phyloP scores from a whole-genome alignment of 345 rosid genomes.

The Euphorbia lathyris region DNA sequence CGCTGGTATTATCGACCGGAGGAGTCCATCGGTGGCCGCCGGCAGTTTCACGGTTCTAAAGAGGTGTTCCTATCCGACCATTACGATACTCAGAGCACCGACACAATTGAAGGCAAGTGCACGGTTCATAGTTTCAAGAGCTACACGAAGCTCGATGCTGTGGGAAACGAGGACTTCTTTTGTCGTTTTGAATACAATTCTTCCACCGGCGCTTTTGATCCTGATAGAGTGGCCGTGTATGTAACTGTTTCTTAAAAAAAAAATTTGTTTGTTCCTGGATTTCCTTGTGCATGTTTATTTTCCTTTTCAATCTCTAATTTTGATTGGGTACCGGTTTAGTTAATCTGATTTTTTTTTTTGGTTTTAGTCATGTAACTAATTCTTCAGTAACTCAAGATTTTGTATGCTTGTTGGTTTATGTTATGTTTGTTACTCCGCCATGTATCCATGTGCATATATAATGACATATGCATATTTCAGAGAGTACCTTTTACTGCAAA shows the following conservation, averaged over 20 bases:
- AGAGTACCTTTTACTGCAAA: neutral
- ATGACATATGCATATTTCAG: neutral
- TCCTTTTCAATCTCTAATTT: neutral
- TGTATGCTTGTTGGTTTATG: neutral
- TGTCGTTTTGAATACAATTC: conserved; percentile 97
- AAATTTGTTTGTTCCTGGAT: neutral
- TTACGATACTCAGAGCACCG: conserved; percentile 79
- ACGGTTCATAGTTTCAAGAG: conserved; percentile 79
- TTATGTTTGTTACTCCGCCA: neutral
- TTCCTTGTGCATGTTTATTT: neutral
- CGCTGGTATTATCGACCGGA: conserved; percentile 99
- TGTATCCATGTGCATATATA: neutral
- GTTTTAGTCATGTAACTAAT: neutral
- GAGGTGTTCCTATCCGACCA: conserved; percentile 95
- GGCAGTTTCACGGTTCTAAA: conserved; percentile 94
- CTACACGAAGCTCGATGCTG: conserved; percentile 89
- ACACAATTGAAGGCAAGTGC: conserved; percentile 91
- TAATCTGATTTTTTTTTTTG: neutral
- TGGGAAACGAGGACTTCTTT: conserved; percentile 92
- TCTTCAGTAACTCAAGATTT: neutral
- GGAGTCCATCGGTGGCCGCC: conserved; percentile 92
- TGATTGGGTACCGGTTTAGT: neutral
- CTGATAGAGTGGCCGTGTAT: conserved; percentile 96
- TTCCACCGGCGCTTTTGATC: conserved; percentile 76
- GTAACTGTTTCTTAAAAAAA: conserved; percentile 12